Evolutionary conservation across 2,329 filamentous ascomycete genomes (phyloP).

Genomic region (Colletotrichum tamarilloi): DNA sequence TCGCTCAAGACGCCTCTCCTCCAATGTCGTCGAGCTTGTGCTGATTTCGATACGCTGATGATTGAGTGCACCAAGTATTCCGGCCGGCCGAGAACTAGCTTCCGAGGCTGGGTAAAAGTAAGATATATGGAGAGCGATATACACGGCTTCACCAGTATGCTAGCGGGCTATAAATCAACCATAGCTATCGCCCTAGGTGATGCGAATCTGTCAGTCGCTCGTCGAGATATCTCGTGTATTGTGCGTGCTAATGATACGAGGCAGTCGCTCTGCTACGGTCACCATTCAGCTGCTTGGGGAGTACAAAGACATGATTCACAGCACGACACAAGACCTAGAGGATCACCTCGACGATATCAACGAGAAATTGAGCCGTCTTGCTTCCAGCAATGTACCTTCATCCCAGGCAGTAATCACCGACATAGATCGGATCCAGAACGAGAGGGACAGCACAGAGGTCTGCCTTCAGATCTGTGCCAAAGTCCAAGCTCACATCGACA

Average conservation of each 20-base stretch:
- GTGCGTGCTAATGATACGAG: background rate
- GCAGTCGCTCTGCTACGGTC: background rate
- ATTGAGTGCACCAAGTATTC: conserved; percentile 12
- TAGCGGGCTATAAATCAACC: conserved; percentile 22
- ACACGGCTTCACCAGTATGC: conserved; percentile 7
- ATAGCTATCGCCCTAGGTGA: background rate
- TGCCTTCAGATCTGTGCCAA: conserved; percentile 3
- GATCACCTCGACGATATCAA: conserved; percentile 6
- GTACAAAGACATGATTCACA: conserved; percentile 13
- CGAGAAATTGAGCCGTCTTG: background rate
- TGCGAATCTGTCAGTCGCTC: conserved; percentile 8
- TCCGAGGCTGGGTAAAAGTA: conserved; percentile 16
- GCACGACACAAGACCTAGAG: background rate
- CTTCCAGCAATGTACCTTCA: background rate
- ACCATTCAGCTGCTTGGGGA: background rate
- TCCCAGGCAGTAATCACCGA: background rate
- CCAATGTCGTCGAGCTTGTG: conserved; percentile 1
- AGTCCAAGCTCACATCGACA: background rate
- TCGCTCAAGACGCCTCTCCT: background rate
- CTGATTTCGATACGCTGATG: background rate
- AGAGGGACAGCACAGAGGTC: conserved; percentile 3
- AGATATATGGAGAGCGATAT: conserved; percentile 23
- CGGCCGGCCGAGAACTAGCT: conserved; percentile 5
- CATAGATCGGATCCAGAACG: background rate
- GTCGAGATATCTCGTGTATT: background rate